These are phyloP conservation scores for Penicillium canescens DNA, from an alignment of 495 filamentous ascomycete genomes.

Conservation along the genomic window DNA sequence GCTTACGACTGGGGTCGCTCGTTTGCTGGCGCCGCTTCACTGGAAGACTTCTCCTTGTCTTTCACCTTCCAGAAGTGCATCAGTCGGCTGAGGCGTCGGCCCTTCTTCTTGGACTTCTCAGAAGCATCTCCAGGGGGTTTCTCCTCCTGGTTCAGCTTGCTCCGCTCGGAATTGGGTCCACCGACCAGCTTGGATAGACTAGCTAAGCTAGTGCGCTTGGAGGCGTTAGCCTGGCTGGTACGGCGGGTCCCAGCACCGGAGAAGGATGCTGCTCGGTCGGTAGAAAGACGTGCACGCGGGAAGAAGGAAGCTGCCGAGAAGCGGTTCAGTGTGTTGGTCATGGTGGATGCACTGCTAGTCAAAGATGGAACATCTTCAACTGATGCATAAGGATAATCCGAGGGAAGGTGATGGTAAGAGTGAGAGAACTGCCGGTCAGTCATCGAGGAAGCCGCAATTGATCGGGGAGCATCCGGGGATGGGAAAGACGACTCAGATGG, in stretches of 20 bases:
- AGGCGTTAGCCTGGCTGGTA: constrained; percentile 38
- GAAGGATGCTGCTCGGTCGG: constrained; percentile 68
- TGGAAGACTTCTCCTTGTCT: constrained; percentile 42
- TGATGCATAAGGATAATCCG: constrained; percentile 66
- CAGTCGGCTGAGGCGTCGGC: constrained; percentile 73
- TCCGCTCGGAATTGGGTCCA: constrained; percentile 73
- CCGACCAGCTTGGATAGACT: constrained; percentile 83
- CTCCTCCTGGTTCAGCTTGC: constrained; percentile 77
- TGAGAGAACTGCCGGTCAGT: constrained; percentile 44
- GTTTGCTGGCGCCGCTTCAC: constrained; percentile 14
- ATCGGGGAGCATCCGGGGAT: constrained; percentile 55
- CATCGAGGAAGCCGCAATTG: constrained; percentile 53
- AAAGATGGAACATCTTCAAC: constrained; percentile 86
- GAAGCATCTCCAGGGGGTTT: constrained; percentile 53
- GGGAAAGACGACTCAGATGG: constrained; percentile 47
- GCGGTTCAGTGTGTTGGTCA: constrained; percentile 60
- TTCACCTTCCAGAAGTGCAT: constrained; percentile 81
- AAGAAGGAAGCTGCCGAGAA: constrained; percentile 47
- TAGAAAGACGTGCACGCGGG: constrained; percentile 43
- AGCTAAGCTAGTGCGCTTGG: constrained; percentile 78
- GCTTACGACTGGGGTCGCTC: constrained; percentile 22
- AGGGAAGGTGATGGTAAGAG: constrained; percentile 62
- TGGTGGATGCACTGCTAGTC: constrained; percentile 83
- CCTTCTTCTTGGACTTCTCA: constrained; percentile 69
- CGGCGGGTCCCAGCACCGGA: constrained; percentile 65